A percentile compares a stretch with the other conserved stretches of the same genome.
phyloP scores from a whole-genome alignment of 1,139 yeast genomes.

The Lodderomyces metapsilosis region DNA sequence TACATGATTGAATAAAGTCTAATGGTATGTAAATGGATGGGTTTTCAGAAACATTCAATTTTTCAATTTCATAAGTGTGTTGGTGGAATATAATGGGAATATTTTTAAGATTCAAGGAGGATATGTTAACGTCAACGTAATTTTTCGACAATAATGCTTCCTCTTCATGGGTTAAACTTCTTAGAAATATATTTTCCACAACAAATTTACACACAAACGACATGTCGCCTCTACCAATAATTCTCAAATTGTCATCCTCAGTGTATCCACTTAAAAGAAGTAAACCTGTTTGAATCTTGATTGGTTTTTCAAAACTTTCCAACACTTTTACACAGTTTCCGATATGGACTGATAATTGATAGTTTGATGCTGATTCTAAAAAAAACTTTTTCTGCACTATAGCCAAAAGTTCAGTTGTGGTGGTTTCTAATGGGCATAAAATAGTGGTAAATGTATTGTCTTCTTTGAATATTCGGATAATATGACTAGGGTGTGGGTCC shows the following conservation, averaged over 20 bases:
- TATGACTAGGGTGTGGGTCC: slow-evolving; percentile 38
- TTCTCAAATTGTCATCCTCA: slow-evolving; percentile 70
- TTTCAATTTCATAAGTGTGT: slow-evolving; percentile 78
- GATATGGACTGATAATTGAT: slow-evolving; percentile 73
- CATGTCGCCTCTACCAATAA: slow-evolving; percentile 84
- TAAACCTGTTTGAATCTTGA: slow-evolving; percentile 72
- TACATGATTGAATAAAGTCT: slow-evolving; percentile 83
- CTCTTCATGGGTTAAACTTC: slow-evolving; percentile 66
- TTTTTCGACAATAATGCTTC: slow-evolving; percentile 63
- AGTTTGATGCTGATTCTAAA: slow-evolving; percentile 65
- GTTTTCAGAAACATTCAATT: slow-evolving; percentile 81
- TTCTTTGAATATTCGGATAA: slow-evolving; percentile 69
- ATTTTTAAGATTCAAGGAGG: slow-evolving; percentile 73
- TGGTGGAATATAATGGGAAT: slow-evolving; percentile 83
- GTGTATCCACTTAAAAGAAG: slow-evolving; percentile 78
- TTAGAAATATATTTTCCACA: slow-evolving; percentile 67
- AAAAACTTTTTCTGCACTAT: slow-evolving; percentile 76
- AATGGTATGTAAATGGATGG: slow-evolving; percentile 82
- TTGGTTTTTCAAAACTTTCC: slow-evolving; percentile 72
- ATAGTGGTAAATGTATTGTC: slow-evolving; percentile 84
- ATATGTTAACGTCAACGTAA: slow-evolving; percentile 72
- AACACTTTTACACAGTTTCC: slow-evolving; percentile 79
- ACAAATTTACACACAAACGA: slow-evolving; percentile 84
- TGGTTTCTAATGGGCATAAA: slow-evolving; percentile 70
- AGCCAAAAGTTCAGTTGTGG: slow-evolving; percentile 71